Evolutionary conservation across 306 rosid species (phyloP), one percentile per base, ranked within the genome.

Genomic region (Cicer judaicum): DNA sequence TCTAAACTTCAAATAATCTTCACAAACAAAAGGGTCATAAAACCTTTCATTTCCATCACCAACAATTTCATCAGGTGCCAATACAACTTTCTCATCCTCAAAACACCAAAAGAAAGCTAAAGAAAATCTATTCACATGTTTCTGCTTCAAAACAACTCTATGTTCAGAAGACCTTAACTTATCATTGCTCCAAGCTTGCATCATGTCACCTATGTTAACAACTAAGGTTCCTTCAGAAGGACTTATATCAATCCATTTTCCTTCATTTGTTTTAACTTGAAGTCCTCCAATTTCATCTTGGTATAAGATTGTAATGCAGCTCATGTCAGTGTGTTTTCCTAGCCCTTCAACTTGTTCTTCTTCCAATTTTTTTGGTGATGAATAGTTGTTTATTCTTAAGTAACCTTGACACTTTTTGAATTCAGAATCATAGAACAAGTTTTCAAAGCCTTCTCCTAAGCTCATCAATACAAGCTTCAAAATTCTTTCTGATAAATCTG

Each of bases 111-210:
- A 94, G 84, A 90, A 92, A 15, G 99, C 97, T 10, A 94, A 15
- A 7, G 99, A 94, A 69, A 90, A 92, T 0, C 99, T 79, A 44
- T 87, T 89, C 38, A 64, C 76, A 0, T 92, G 86, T 29, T 80
- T 80, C 84, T 86, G 81, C 84, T 86, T 87, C 69, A 92, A 41
- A 10, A 90, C 86, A 7, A 94, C 99, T 73, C 96, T 85, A 68
- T 94, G 99, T 48, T 87, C 97, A 12, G 99, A 94, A 10, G 99
- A 94, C 19, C 93, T 89, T 6, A 94, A 42, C 61, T 71, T 84
- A 43, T 92, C 92, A 80, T 94, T 94, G 78, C 97, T 88, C 96
- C 99, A 92, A 73, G 97, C 99, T 84, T 94, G 99, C 64, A 94
- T 64, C 90, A 92, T 81, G 24, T 94, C 99, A 0, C 99, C 99